A percentile compares a stretch with the other conserved stretches of the same genome.
Conservation (phyloP, 164 flowering plant genomes). For the Macadamia integrifolia region DNA sequence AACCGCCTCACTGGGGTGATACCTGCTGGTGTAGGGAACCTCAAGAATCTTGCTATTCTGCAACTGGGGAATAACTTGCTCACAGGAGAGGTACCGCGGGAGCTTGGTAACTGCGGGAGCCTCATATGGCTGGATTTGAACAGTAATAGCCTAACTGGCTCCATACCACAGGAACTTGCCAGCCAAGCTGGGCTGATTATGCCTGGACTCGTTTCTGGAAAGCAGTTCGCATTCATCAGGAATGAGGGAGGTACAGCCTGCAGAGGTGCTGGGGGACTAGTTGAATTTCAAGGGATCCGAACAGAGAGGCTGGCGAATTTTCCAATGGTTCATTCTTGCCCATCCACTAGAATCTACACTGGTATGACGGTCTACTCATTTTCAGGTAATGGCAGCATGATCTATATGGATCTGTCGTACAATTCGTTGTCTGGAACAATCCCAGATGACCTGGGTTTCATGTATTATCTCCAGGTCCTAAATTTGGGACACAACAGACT, state of each 20-base stretch:
- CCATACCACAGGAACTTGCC: constrained; percentile 55
- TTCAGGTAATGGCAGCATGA: constrained; percentile 58
- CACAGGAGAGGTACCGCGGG: constrained; percentile 57
- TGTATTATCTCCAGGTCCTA: constrained; percentile 61
- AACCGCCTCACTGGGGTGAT: constrained; percentile 63
- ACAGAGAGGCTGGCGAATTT: constrained; percentile 39
- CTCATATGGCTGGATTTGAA: constrained; percentile 88
- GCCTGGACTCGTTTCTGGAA: constrained; percentile 64
- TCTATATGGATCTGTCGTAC: constrained; percentile 85
- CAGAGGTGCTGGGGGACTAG: constrained; percentile 79
- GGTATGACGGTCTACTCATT: constrained; percentile 60
- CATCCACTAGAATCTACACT: constrained; percentile 62
- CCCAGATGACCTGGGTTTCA: constrained; percentile 53
- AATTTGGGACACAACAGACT: constrained; percentile 71
- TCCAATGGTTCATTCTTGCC: constrained; percentile 63
- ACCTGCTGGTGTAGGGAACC: constrained; percentile 57
- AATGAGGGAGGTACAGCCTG: constrained; percentile 82
- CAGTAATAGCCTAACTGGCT: constrained; percentile 58
- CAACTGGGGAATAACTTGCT: constrained; percentile 81
- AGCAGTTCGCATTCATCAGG: constrained; percentile 76
- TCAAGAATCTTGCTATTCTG: constrained; percentile 59
- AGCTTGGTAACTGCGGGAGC: constrained; percentile 55
- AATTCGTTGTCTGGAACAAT: constrained; percentile 59
- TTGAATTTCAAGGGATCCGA: constrained; percentile 72
- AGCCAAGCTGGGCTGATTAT: constrained; percentile 48